phyloP scores from a whole-genome alignment of 1,139 yeast genomes.

The Blastobotrys malaysiensis region DNA sequence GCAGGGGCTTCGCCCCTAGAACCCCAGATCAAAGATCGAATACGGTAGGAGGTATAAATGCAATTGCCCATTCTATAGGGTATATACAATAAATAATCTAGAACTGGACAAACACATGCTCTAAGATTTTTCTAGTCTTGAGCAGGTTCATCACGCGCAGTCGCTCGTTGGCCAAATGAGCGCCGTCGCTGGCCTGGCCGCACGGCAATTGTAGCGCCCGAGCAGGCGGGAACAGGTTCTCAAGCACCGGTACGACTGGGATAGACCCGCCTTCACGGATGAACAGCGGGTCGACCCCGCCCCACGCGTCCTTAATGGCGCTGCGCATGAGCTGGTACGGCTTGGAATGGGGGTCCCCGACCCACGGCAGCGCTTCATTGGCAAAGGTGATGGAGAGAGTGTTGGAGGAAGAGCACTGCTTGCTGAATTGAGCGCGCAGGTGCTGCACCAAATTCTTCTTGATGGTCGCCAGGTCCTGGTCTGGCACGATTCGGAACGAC shows the following conservation, averaged over 20 bases:
- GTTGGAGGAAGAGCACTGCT: constrained; percentile 51
- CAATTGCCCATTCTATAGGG: not conserved
- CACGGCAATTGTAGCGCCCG: constrained; percentile 95
- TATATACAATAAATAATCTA: not conserved
- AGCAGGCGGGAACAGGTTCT: constrained; percentile 64
- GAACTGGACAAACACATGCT: constrained; percentile 14
- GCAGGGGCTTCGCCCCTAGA: too few species aligned
- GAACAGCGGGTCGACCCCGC: constrained; percentile 62
- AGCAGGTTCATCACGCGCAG: constrained; percentile 71
- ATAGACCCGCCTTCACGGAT: constrained; percentile 97
- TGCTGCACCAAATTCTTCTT: constrained; percentile 46
- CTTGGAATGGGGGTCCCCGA: constrained; percentile 74
- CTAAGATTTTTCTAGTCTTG: constrained; percentile 62
- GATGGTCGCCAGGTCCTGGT: constrained; percentile 61
- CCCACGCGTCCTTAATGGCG: constrained; percentile 62
- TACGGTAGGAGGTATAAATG: too few species aligned
- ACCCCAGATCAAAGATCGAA: too few species aligned
- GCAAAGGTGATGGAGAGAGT: constrained; percentile 52
- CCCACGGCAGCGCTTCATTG: constrained; percentile 94
- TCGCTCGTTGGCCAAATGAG: constrained; percentile 86
- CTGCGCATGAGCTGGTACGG: constrained; percentile 62
- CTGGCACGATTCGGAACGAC: constrained; percentile 86
- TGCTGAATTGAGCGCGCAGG: constrained; percentile 42
- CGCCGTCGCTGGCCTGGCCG: constrained; percentile 93
- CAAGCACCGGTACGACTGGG: constrained; percentile 82